These are phyloP conservation scores for Tetracladium setigerum DNA, from an alignment of 495 filamentous ascomycete species.

Conservation along the genomic window DNA sequence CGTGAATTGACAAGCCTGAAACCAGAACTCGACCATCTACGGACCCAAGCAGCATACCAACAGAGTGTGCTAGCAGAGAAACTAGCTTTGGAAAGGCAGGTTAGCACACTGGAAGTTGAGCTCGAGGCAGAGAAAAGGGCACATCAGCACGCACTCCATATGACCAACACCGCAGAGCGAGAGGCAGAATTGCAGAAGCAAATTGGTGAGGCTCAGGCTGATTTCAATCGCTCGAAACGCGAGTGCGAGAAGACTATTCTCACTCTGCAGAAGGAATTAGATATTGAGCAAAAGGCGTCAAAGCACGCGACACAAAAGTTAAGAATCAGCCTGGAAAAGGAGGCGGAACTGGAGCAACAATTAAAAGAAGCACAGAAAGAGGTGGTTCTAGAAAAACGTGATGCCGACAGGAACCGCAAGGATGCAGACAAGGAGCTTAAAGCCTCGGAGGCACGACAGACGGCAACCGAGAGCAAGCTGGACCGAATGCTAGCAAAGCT, in stretches of 20 bases:
- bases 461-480: constrained; percentile 34
- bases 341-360: constrained; percentile 35
- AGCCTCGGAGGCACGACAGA: constrained; percentile 42
- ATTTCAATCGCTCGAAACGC: constrained; percentile 43
- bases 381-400: constrained; percentile 42
- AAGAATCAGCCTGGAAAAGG: constrained; percentile 48
- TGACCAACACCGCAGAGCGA: constrained; percentile 35
- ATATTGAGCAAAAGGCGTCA: constrained; percentile 24
- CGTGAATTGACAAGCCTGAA: constrained; percentile 64
- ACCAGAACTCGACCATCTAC: constrained; percentile 72
- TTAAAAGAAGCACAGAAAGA: constrained; percentile 41
- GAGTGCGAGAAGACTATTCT: constrained; percentile 23
- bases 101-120: constrained; percentile 69
- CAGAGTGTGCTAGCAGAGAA: constrained; percentile 67
- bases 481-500: constrained; percentile 61
- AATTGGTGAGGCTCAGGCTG: constrained; percentile 40
- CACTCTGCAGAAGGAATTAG: constrained; percentile 43
- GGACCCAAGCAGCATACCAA: constrained; percentile 57
- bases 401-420: constrained; percentile 16
- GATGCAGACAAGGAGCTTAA: constrained; percentile 18
- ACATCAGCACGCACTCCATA: constrained; percentile 41
- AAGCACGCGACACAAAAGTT: constrained; percentile 18
- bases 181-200: constrained; percentile 39
- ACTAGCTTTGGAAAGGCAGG: constrained; percentile 62
- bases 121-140: constrained; percentile 71